Percentiles rank a stretch among this genome's conserved stretches.
Evolutionary conservation across 2,329 filamentous ascomycete genomes (phyloP).

Genomic region (Gaeumannomyces sp.): DNA sequence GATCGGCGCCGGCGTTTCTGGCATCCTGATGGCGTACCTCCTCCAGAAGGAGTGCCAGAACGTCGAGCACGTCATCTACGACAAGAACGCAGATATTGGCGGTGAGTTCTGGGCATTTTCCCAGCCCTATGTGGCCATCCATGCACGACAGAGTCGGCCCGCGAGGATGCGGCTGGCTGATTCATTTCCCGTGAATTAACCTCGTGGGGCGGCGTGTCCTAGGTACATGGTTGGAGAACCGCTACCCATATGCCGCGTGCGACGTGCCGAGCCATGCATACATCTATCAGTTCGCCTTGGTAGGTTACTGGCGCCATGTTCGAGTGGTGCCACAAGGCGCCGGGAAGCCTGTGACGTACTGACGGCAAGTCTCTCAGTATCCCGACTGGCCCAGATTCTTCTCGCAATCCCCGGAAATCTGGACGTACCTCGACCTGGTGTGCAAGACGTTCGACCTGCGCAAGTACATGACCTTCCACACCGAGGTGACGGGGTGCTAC

Average conservation of each 20-base stretch:
- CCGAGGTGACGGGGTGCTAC: slow-evolving; percentile 32
- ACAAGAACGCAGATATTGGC: slow-evolving; percentile 35
- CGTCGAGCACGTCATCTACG: slow-evolving; percentile 31
- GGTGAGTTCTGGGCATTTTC: too few relatives aligned
- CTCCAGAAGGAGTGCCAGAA: slow-evolving; percentile 34
- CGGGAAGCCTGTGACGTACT: too few relatives aligned
- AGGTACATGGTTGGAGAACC: slow-evolving; percentile 48
- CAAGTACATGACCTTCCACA: slow-evolving; percentile 37
- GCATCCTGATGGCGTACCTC: slow-evolving; percentile 41
- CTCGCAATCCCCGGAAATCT: slow-evolving; percentile 18
- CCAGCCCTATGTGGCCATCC: too few relatives aligned
- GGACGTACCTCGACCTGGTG: slow-evolving; percentile 26
- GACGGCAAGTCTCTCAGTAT: slow-evolving; percentile 15
- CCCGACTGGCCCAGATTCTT: slow-evolving; percentile 26
- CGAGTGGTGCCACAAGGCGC: too few relatives aligned
- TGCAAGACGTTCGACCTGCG: slow-evolving; percentile 26
- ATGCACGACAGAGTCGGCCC: too few relatives aligned
- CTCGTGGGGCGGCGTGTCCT: slow-evolving; percentile 21
- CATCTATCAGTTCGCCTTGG: slow-evolving; percentile 17
- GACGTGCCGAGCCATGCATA: slow-evolving; percentile 35
- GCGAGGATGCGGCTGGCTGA: too few relatives aligned
- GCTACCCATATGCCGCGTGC: slow-evolving; percentile 37
- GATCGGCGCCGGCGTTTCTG: slow-evolving; percentile 41
- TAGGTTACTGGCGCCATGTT: too few relatives aligned
- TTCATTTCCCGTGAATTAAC: too few relatives aligned